Base-by-base conservation (phyloP, 805 yeast genomes). In the Cyberlindnera petersonii region DNA sequence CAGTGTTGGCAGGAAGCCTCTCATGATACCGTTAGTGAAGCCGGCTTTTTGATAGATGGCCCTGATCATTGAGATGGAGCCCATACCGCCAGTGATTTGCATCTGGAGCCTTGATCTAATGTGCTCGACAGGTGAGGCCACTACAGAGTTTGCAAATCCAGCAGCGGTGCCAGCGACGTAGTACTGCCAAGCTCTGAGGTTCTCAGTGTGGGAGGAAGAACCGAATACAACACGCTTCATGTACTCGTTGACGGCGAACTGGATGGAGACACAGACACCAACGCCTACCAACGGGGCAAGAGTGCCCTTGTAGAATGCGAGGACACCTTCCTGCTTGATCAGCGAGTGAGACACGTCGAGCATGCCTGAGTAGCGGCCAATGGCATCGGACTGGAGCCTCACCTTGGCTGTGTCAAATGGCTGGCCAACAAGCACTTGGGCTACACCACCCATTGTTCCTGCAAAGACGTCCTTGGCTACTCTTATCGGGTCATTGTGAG, bases 341-440 rank as follows among this genome's bases (percentile, higher is more conserved):
- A 93, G 68, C 47, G 77, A 72, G 53, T 74, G 74, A n/a, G 89
- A 77, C 8, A 87, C 96, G 50, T 86, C 95, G 37, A 76, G 51
- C 1, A 95, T 82, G 2, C 88, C 87, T 15, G 61, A 62, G 54
- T 83, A 85, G 9, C 78, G 71, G 3, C 95, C 93, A 22, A 79
- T 80, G 3, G 89, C 82, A 1, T 89, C 87, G 2, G 94, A 81
- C 58, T 93, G 98, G 34, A 91, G 69, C 35, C 98, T 71, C 16
- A 93, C 98, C 64, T 91, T 91, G 31, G 93, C 86, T 9, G 96
- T 86, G 60, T 89, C 98, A 56, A 89, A 89, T 5, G 98, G 97
- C 62, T 93, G 98, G 19, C 98, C 98, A 7, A 83, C 85, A 23
- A 93, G 66, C 6, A 93, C 98, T 65, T 93, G 98, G 6, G 97